phyloP scores from a whole-genome alignment of 768 basidiomycete species.

The Sutorius australiensis region DNA sequence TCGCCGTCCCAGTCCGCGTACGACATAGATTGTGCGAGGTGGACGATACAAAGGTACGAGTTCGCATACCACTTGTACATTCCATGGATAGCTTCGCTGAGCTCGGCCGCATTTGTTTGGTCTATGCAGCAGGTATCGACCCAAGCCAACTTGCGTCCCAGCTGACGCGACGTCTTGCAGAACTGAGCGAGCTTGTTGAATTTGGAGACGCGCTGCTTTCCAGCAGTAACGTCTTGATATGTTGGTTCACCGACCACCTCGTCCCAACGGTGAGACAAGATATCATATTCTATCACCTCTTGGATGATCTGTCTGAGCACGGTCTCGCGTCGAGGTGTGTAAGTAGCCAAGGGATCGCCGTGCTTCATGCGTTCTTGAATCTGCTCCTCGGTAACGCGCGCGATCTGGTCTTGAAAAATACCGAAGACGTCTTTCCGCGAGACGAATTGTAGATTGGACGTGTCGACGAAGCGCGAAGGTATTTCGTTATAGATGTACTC shows the following conservation, averaged over 20 bases:
- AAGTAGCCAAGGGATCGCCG: neutral
- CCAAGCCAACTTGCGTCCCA: slow-evolving; percentile 8
- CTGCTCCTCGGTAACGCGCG: slow-evolving; percentile 2
- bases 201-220: neutral
- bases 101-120: slow-evolving; percentile 10
- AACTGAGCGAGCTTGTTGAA: slow-evolving; percentile 5
- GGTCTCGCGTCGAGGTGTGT: neutral
- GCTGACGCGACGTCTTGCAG: neutral
- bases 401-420: slow-evolving; percentile 6
- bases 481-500: slow-evolving; percentile 14
- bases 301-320: slow-evolving; percentile 11
- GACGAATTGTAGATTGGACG: slow-evolving; percentile 5
- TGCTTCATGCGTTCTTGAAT: neutral
- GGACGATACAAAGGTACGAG: slow-evolving; percentile 17
- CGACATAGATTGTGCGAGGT: slow-evolving; percentile 7
- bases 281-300: slow-evolving; percentile 8
- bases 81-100: slow-evolving; percentile 17
- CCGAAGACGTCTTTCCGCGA: slow-evolving; percentile 1
- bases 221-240: neutral
- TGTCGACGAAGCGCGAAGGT: slow-evolving; percentile 8
- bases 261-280: slow-evolving; percentile 16
- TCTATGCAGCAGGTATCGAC: slow-evolving; percentile 24
- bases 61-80: slow-evolving; percentile 27
- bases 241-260: slow-evolving; percentile 7
- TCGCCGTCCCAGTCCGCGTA: neutral